Percentiles rank a stretch among this genome's conserved stretches.
These are phyloP conservation scores for Macadamia integrifolia DNA, from an alignment of 164 flowering plant genomes.

Conservation along the genomic window DNA sequence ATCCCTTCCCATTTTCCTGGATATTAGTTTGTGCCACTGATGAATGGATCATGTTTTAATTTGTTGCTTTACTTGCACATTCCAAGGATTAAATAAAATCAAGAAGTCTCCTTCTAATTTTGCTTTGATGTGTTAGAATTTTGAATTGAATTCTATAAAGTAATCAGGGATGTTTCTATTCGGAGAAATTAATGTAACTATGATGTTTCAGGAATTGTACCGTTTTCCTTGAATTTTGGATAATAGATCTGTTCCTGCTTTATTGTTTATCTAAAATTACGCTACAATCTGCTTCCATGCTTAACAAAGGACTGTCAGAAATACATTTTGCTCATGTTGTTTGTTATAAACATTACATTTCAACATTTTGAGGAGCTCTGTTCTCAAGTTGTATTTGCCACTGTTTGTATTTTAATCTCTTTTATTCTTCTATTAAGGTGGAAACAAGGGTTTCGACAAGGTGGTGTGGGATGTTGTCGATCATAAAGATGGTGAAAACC, in stretches of 20 bases:
- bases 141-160: no score
- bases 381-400: neutral
- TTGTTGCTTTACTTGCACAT: neutral
- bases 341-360: neutral
- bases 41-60: neutral
- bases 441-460: constrained; percentile 78
- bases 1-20: neutral
- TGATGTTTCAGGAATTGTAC: neutral
- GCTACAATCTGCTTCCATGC: neutral
- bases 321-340: neutral
- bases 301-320: neutral
- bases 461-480: constrained; percentile 75
- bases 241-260: neutral
- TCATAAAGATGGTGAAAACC: constrained; percentile 44
- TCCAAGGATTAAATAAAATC: no score
- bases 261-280: neutral
- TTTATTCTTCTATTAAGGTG: constrained; percentile 43
- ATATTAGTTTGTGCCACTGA: neutral
- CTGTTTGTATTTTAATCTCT: neutral
- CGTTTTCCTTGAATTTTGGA: neutral
- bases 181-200: neutral
- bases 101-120: neutral
- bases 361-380: neutral
- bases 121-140: neutral
- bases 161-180: neutral